Percentiles rank a stretch among this genome's conserved stretches.
These are phyloP conservation scores for Elaphomyces granulatus DNA, from an alignment of 495 filamentous ascomycete species.

Conservation along the genomic window DNA sequence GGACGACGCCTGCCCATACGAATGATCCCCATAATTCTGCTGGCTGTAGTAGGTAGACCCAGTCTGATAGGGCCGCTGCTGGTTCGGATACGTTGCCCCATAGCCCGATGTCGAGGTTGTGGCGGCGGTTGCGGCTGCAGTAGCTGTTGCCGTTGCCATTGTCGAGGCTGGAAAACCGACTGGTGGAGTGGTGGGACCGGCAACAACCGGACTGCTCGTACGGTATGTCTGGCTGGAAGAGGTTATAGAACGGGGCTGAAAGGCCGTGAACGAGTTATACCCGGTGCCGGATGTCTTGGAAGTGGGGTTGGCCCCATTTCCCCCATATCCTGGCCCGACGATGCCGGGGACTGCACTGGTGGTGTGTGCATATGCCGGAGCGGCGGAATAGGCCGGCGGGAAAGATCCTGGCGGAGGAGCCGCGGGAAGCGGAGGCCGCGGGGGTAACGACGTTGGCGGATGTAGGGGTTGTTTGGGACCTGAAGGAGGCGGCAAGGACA, in stretches of 20 bases:
- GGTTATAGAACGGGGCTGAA: slow-evolving; percentile 51
- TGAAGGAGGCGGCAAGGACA: slow-evolving; percentile 90
- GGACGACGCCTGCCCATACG: slow-evolving; percentile 38
- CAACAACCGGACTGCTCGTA: slow-evolving; percentile 28
- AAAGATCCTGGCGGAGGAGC: slow-evolving; percentile 36
- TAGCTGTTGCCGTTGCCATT: too few species aligned
- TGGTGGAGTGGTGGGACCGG: too few species aligned
- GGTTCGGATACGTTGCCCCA: slow-evolving; percentile 24
- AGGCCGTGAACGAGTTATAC: slow-evolving; percentile 37
- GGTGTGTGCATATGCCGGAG: slow-evolving; percentile 22
- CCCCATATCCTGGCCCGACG: slow-evolving; percentile 22
- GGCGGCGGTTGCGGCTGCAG: slow-evolving; percentile 28
- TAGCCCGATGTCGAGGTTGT: slow-evolving; percentile 22
- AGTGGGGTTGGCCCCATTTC: slow-evolving; percentile 9
- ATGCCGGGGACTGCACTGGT: slow-evolving; percentile 16
- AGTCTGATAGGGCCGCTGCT: slow-evolving; percentile 26
- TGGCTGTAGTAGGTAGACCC: slow-evolving; percentile 37
- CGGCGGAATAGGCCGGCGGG: slow-evolving; percentile 42
- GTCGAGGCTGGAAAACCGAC: too few species aligned
- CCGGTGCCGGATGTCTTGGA: slow-evolving; percentile 16
- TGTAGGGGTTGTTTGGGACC: slow-evolving; percentile 59
- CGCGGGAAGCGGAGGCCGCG: slow-evolving; percentile 54
- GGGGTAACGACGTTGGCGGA: slow-evolving; percentile 71
- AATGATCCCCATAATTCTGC: slow-evolving; percentile 36
- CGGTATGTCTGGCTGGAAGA: slow-evolving; percentile 30